Percentiles rank a stretch among this genome's conserved stretches.
Evolutionary conservation across 495 filamentous ascomycete genomes (phyloP).

Genomic region (Glutinoglossum americanum): DNA sequence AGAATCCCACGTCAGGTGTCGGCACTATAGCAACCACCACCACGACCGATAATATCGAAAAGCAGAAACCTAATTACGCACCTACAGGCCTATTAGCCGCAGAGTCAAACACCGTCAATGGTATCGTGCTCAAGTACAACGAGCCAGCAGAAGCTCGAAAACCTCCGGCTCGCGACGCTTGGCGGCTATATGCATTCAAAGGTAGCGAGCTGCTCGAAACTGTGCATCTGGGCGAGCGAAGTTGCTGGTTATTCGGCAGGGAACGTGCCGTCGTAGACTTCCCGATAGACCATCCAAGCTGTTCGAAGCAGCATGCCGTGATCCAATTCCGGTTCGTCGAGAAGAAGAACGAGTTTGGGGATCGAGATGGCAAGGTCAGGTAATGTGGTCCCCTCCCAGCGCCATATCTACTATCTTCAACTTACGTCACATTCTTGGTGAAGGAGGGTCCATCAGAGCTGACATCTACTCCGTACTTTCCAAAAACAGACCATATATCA

Average conservation of each 20-base stretch:
- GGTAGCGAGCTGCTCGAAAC: constrained; percentile 57
- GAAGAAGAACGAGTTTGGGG: constrained; percentile 68
- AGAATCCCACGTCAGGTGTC: not conserved
- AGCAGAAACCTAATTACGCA: constrained; percentile 74
- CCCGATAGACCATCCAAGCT: constrained; percentile 70
- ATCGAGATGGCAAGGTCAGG: constrained; percentile 58
- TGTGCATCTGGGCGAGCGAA: constrained; percentile 47
- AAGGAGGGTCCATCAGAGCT: not conserved
- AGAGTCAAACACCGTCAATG: constrained; percentile 51
- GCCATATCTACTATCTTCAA: too few relatives aligned
- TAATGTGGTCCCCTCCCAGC: too few relatives aligned
- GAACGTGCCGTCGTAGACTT: constrained; percentile 66
- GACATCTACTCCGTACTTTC: not conserved
- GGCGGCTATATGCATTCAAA: constrained; percentile 92
- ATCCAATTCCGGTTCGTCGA: constrained; percentile 77
- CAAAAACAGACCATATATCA: constrained; percentile 45
- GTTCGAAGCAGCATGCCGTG: constrained; percentile 86
- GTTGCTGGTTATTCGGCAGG: constrained; percentile 78
- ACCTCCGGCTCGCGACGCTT: constrained; percentile 51
- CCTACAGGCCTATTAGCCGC: constrained; percentile 66
- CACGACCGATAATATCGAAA: constrained; percentile 24
- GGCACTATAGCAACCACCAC: not conserved
- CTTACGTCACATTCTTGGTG: too few relatives aligned
- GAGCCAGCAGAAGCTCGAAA: constrained; percentile 87
- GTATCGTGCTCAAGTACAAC: constrained; percentile 84